Percentiles rank a stretch among this genome's conserved stretches.
These are phyloP conservation scores for Thielaviopsis euricoi DNA, from an alignment of 2,329 filamentous ascomycete species.

Conservation along the genomic window DNA sequence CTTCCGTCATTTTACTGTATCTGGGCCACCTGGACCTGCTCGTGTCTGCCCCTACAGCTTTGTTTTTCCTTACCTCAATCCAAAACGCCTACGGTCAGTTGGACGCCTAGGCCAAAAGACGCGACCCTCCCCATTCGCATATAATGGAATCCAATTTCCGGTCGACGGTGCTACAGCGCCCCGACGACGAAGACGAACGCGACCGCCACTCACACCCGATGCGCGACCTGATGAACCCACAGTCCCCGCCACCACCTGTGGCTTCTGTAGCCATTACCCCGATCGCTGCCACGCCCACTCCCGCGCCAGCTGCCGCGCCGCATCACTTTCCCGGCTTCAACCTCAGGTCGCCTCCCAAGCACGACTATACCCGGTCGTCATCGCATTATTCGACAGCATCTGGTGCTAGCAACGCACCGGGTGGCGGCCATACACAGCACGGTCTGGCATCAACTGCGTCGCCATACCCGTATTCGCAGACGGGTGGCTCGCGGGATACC, in stretches of 20 bases:
- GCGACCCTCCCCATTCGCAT: constrained; percentile 13
- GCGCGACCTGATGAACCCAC: constrained; percentile 31
- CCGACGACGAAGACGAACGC: constrained; percentile 24
- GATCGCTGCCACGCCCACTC: neutral
- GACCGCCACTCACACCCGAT: constrained; percentile 19
- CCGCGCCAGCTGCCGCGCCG: constrained; percentile 14
- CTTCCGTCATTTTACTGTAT: neutral
- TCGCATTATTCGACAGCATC: neutral
- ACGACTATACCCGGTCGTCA: constrained; percentile 21
- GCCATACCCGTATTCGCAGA: neutral
- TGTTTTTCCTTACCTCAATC: neutral
- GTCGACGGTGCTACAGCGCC: constrained; percentile 33
- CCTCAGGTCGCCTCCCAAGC: constrained; percentile 32
- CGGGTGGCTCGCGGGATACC: neutral
- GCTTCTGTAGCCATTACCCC: neutral
- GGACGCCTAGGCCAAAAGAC: constrained; percentile 4
- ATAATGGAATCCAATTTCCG: constrained; percentile 32
- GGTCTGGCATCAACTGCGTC: constrained; percentile 4
- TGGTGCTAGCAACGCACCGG: constrained; percentile 14
- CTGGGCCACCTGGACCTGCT: neutral
- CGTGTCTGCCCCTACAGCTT: neutral
- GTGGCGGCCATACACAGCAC: constrained; percentile 10
- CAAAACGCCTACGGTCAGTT: neutral
- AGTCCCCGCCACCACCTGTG: constrained; percentile 13
- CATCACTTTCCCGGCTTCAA: constrained; percentile 28